Conservation (phyloP, 148 eudicot species). For the Arbutus unedo region DNA sequence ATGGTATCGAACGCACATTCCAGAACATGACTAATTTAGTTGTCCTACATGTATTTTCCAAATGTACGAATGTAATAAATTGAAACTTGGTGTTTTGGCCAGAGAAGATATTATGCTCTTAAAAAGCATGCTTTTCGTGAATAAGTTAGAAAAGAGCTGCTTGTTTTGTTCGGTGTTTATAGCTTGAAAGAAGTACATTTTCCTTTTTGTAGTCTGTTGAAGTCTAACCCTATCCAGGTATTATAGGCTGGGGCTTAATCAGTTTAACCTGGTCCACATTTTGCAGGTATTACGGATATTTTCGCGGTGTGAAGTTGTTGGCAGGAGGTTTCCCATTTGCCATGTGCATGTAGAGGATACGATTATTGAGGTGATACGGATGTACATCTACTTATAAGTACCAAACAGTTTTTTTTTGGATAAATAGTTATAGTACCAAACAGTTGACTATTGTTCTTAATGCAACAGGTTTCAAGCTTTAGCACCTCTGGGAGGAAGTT, state of each 20-base stretch:
- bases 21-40: no score
- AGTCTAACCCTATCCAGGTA: no score
- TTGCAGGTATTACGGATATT: slow-evolving; percentile 54
- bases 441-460: not conserved
- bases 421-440: not conserved
- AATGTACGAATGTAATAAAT: no score
- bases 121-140: no score
- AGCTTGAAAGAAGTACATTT: no score
- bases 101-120: no score
- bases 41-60: no score
- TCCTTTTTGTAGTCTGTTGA: no score
- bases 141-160: no score
- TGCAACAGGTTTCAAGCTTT: slow-evolving; percentile 78
- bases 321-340: slow-evolving; percentile 78
- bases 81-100: no score
- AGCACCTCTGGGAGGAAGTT: slow-evolving; percentile 44
- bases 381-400: not conserved
- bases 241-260: not conserved
- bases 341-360: slow-evolving; percentile 58
- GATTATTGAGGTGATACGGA: slow-evolving; percentile 45
- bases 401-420: not conserved
- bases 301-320: slow-evolving; percentile 48
- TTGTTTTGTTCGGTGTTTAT: no score
- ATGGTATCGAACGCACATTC: no score
- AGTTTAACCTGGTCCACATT: not conserved